Conservation (phyloP, 2,329 filamentous ascomycete genomes). For the Penicillium sclerotiorum region DNA sequence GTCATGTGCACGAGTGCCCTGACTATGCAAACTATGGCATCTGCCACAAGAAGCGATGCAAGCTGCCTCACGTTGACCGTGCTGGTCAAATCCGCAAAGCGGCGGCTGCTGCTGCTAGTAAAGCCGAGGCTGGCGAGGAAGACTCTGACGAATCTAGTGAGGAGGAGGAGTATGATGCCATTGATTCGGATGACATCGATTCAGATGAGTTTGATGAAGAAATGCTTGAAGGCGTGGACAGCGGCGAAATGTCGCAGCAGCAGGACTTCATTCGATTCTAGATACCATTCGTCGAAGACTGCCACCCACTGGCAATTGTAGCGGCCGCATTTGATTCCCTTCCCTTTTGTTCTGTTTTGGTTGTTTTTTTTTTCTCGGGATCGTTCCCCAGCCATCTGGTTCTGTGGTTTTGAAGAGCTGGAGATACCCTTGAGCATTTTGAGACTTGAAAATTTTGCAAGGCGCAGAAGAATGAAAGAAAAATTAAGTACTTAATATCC, state of each 20-base stretch:
- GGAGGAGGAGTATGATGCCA: conserved; percentile 65
- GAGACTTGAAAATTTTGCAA: not conserved
- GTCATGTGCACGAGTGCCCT: conserved; percentile 91
- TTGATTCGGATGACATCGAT: conserved; percentile 71
- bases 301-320: not conserved
- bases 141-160: conserved; percentile 76
- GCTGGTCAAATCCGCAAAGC: conserved; percentile 74
- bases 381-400: conserved; percentile 4
- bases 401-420: not conserved
- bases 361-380: not conserved
- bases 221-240: conserved; percentile 40
- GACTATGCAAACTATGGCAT: conserved; percentile 89
- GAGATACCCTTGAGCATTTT: conserved; percentile 16
- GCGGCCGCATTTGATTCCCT: conserved; percentile 10
- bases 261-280: conserved; percentile 57
- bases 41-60: conserved; percentile 81
- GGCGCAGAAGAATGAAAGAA: not conserved
- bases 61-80: conserved; percentile 82
- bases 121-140: conserved; percentile 52
- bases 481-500: not conserved
- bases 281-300: not conserved
- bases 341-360: conserved; percentile 2
- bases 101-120: conserved; percentile 43
- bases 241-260: conserved; percentile 54
- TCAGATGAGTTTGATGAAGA: conserved; percentile 60